Evolutionary conservation across 441 rosid species (phyloP).

Genomic region (Populus hybrid): DNA sequence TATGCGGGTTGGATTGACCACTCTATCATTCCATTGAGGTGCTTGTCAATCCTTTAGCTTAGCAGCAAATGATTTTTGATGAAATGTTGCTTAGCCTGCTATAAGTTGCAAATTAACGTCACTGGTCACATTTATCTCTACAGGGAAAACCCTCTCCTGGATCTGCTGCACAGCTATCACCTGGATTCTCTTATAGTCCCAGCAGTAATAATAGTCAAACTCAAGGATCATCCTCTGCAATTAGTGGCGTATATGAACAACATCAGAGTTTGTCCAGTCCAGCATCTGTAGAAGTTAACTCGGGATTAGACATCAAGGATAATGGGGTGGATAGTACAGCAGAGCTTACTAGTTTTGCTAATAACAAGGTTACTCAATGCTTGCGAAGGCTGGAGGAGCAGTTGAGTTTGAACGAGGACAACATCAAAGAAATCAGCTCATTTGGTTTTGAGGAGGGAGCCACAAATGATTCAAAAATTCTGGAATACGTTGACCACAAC

Average conservation of each 20-base stretch:
- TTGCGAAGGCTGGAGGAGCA: conserved; percentile 69
- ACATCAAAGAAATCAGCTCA: conserved; percentile 36
- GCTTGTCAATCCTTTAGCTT: neutral
- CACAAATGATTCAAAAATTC: conserved; percentile 30
- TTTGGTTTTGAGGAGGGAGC: conserved; percentile 32
- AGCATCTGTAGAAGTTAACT: conserved; percentile 56
- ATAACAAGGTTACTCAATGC: conserved; percentile 44
- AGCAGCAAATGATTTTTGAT: neutral
- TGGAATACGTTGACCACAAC: conserved; percentile 29
- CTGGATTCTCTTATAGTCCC: conserved; percentile 43
- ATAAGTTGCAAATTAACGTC: conserved; percentile 14
- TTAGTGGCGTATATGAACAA: conserved; percentile 38
- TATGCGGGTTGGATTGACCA: neutral
- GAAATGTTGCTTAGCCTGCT: neutral
- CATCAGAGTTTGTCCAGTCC: conserved; percentile 51
- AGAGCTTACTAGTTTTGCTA: conserved; percentile 32
- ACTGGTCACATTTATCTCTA: conserved; percentile 21
- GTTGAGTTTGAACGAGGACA: conserved; percentile 75
- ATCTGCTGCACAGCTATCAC: conserved; percentile 38
- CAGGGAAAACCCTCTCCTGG: conserved; percentile 55
- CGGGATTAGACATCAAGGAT: conserved; percentile 31
- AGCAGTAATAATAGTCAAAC: conserved; percentile 43
- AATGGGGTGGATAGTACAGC: conserved; percentile 30
- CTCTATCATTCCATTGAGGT: neutral
- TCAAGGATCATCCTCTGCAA: conserved; percentile 39